Conservation (phyloP, 352 stramenopile genomes). For the Pythium utonaiense region DNA sequence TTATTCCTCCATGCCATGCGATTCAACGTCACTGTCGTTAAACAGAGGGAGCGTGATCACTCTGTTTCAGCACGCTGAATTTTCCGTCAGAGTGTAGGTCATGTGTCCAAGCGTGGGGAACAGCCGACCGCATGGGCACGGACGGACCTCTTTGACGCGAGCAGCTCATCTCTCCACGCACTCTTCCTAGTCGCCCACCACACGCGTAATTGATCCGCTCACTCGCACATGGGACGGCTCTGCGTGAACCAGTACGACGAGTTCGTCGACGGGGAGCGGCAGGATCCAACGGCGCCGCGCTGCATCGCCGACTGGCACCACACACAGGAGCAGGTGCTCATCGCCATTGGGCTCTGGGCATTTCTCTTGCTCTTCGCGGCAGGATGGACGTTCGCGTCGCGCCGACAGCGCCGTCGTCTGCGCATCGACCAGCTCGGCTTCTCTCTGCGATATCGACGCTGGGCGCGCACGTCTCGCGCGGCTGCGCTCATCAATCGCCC, state of each 20-base stretch:
- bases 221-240: constrained; percentile 48
- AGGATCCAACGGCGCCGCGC: constrained; percentile 31
- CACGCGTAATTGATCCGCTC: not conserved
- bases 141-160: not conserved
- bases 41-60: constrained; percentile 4
- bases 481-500: constrained; percentile 78
- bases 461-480: constrained; percentile 68
- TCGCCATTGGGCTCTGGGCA: constrained; percentile 43
- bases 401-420: constrained; percentile 49
- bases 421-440: constrained; percentile 70
- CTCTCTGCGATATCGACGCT: constrained; percentile 68
- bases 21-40: too few relatives aligned
- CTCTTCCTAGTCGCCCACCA: too few relatives aligned
- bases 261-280: constrained; percentile 16
- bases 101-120: not conserved
- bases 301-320: constrained; percentile 74
- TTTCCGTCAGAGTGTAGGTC: constrained; percentile 20
- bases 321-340: constrained; percentile 68
- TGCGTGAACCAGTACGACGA: constrained; percentile 54
- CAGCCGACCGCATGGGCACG: not conserved
- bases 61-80: constrained; percentile 5
- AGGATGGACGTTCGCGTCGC: constrained; percentile 53
- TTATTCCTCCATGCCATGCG: too few relatives aligned
- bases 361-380: constrained; percentile 44
- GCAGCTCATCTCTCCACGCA: not conserved